Percentiles rank a stretch among this genome's conserved stretches.
These are phyloP conservation scores for Hypocrella siamensis DNA, from an alignment of 2,329 filamentous ascomycete genomes.

Conservation along the genomic window DNA sequence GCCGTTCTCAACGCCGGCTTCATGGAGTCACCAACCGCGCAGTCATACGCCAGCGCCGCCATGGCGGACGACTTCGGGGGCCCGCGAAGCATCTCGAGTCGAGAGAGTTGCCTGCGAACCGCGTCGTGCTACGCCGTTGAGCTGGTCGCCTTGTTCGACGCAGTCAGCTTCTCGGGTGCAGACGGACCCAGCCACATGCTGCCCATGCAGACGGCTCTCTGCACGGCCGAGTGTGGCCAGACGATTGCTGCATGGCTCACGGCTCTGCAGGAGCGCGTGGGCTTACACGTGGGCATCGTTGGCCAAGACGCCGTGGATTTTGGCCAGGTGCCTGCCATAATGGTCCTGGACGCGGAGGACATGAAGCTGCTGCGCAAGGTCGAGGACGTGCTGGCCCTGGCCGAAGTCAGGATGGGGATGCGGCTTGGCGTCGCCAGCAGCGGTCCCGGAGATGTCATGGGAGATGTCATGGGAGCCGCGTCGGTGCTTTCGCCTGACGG, in stretches of 20 bases:
- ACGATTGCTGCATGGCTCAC: slow-evolving; percentile 90
- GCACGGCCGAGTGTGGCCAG: slow-evolving; percentile 84
- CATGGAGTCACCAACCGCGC: slow-evolving; percentile 32
- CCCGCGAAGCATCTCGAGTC: slow-evolving; percentile 42
- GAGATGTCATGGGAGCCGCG: slow-evolving; percentile 35
- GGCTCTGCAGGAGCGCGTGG: slow-evolving; percentile 87
- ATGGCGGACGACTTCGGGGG: slow-evolving; percentile 8
- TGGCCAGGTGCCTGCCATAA: slow-evolving; percentile 65
- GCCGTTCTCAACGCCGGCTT: slow-evolving; percentile 30
- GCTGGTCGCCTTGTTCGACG: slow-evolving; percentile 77
- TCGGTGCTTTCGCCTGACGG: slow-evolving; percentile 38
- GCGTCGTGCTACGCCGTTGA: slow-evolving; percentile 94
- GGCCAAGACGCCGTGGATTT: slow-evolving; percentile 72
- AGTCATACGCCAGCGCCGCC: slow-evolving; percentile 29
- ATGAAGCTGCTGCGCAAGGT: slow-evolving; percentile 73
- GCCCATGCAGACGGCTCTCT: slow-evolving; percentile 80
- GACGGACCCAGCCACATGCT: slow-evolving; percentile 74
- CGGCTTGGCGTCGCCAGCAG: slow-evolving; percentile 11
- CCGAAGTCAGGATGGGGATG: slow-evolving; percentile 61
- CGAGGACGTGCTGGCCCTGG: slow-evolving; percentile 57
- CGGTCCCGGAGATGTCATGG: too few relatives aligned
- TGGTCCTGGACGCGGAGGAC: slow-evolving; percentile 87
- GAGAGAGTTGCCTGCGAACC: slow-evolving; percentile 78
- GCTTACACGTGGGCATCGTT: slow-evolving; percentile 71
- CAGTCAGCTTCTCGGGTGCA: slow-evolving; percentile 69